A percentile compares a stretch with the other conserved stretches of the same genome.
phyloP scores from a whole-genome alignment of 2,329 filamentous ascomycete species.

The Sarocladiaceae sp. region DNA sequence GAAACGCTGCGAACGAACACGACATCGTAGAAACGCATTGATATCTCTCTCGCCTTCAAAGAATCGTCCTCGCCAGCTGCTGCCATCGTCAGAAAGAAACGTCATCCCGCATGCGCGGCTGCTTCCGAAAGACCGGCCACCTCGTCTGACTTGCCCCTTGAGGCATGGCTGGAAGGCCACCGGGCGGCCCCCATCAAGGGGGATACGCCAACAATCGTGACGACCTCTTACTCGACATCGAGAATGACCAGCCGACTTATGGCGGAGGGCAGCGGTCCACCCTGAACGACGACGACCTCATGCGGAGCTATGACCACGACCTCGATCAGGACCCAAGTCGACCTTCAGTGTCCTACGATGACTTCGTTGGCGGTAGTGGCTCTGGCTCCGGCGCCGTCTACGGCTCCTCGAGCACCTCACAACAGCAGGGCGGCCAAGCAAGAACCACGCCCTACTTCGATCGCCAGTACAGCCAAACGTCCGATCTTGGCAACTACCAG shows the following conservation, averaged over 20 bases:
- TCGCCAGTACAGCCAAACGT: conserved; percentile 64
- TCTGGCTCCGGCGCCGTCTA: conserved; percentile 35
- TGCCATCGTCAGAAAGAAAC: not conserved
- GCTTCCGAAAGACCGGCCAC: conserved; percentile 19
- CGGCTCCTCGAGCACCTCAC: conserved; percentile 2
- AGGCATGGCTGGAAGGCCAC: conserved; percentile 56
- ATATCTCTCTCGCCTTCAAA: not conserved
- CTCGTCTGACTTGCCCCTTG: conserved; percentile 28
- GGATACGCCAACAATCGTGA: conserved; percentile 41
- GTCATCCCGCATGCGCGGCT: conserved; percentile 27
- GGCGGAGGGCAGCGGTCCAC: conserved; percentile 69
- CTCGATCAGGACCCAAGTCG: conserved; percentile 55
- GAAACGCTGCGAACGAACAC: not conserved
- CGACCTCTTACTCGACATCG: conserved; percentile 67
- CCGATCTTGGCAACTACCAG: conserved; percentile 80
- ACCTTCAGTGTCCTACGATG: conserved; percentile 88
- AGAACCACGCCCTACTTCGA: conserved; percentile 37
- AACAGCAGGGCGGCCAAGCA: conserved; percentile 7
- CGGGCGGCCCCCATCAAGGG: conserved; percentile 38
- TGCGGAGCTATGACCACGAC: conserved; percentile 68
- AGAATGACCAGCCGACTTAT: conserved; percentile 66
- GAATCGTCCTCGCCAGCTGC: not conserved
- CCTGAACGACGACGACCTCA: conserved; percentile 74
- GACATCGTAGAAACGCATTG: not conserved
- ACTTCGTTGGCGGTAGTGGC: conserved; percentile 71